phyloP scores from a whole-genome alignment of 2,329 filamentous ascomycete genomes.

The Teratosphaeria epicoccoides region DNA sequence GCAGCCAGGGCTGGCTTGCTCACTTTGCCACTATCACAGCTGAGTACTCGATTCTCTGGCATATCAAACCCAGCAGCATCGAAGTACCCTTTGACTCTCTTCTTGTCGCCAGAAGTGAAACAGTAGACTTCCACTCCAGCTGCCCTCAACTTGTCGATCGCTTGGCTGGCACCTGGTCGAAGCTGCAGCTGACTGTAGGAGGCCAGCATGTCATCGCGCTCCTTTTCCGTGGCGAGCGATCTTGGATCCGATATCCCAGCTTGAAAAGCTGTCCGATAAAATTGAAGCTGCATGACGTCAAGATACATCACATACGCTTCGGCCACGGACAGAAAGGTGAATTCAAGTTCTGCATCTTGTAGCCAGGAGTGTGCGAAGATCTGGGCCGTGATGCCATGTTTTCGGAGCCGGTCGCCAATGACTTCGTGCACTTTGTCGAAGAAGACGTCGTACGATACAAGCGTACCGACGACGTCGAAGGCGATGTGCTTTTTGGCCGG shows the following conservation, averaged over 20 bases:
- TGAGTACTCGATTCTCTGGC: slow-evolving; percentile 41
- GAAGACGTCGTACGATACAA: slow-evolving; percentile 37
- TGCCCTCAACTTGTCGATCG: slow-evolving; percentile 33
- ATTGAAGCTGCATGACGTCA: slow-evolving; percentile 34
- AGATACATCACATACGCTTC: slow-evolving; percentile 35
- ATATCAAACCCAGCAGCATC: slow-evolving; percentile 39
- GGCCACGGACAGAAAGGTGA: slow-evolving; percentile 39
- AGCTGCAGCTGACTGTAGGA: slow-evolving; percentile 28
- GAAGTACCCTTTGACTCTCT: slow-evolving; percentile 45
- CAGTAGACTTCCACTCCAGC: slow-evolving; percentile 45
- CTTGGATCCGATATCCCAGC: slow-evolving; percentile 36
- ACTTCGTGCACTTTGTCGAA: slow-evolving; percentile 31
- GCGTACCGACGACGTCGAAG: slow-evolving; percentile 42
- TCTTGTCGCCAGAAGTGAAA: slow-evolving; percentile 42
- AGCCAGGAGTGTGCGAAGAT: slow-evolving; percentile 40
- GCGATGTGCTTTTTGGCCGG: slow-evolving; percentile 18
- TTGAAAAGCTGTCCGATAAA: slow-evolving; percentile 40
- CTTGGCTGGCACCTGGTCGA: slow-evolving; percentile 33
- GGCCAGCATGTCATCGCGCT: slow-evolving; percentile 31
- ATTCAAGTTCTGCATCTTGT: slow-evolving; percentile 39
- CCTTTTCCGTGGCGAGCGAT: slow-evolving; percentile 32
- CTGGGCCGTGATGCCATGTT: slow-evolving; percentile 31
- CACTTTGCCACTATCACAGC: slow-evolving; percentile 39
- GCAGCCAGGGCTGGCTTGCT: slow-evolving; percentile 42
- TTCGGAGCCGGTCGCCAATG: slow-evolving; percentile 33